phyloP scores from a whole-genome alignment of 2,329 filamentous ascomycete genomes.

The Scedosporium aurantiacum region DNA sequence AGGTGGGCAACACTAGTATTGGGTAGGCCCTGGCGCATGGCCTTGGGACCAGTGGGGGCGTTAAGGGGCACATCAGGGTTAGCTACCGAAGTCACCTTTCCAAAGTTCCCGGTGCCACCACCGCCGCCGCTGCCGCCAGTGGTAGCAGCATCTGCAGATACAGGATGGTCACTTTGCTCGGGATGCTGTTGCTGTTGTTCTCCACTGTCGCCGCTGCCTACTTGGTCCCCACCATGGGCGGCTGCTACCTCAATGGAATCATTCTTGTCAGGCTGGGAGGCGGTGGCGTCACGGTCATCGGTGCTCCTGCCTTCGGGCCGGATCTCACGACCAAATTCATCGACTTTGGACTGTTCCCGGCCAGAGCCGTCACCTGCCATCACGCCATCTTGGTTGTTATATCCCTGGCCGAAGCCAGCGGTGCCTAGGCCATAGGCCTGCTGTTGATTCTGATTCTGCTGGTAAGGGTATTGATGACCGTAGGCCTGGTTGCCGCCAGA shows the following conservation, averaged over 20 bases:
- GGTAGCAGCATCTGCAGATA: conserved; percentile 13
- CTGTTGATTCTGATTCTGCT: conserved; percentile 10
- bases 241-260: conserved; percentile 17
- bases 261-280: conserved; percentile 18
- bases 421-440: conserved; percentile 9
- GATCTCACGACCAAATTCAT: conserved; percentile 28
- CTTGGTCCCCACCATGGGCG: conserved; percentile 12
- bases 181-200: conserved; percentile 13
- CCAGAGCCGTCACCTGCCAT: not conserved
- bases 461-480: conserved; percentile 1
- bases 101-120: too few relatives aligned
- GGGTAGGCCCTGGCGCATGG: conserved; percentile 80
- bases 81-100: conserved; percentile 2
- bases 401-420: conserved; percentile 1
- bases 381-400: not conserved
- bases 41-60: conserved; percentile 86
- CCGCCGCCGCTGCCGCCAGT: not conserved
- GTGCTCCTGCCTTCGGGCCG: conserved; percentile 15
- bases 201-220: conserved; percentile 10
- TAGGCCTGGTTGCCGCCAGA: conserved; percentile 17
- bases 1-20: conserved; percentile 56
- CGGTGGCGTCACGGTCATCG: conserved; percentile 3
- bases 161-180: conserved; percentile 20
- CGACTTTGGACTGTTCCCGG: conserved; percentile 19
- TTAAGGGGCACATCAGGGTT: conserved; percentile 42